Conservation (phyloP, 306 rosid species). For the Oxytropis ochrocephala region DNA sequence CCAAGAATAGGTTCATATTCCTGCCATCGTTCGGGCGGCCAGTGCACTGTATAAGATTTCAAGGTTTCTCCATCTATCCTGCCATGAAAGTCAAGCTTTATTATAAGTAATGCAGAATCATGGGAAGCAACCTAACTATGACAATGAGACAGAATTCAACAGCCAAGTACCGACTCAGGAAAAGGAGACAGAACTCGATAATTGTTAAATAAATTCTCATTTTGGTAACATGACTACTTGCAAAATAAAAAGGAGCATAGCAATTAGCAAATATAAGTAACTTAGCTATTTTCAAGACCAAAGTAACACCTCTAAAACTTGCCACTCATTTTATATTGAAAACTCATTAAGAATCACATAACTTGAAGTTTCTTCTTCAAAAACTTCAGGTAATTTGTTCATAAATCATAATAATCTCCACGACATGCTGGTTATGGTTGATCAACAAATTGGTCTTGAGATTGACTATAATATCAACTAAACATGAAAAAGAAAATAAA, state of each 20-base stretch:
- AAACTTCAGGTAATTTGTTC: neutral
- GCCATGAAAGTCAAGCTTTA: slow-evolving; percentile 24
- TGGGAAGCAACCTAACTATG: neutral
- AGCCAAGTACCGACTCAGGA: neutral
- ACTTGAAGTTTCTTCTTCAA: neutral
- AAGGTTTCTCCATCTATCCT: slow-evolving; percentile 88
- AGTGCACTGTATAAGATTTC: slow-evolving; percentile 47
- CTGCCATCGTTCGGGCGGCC: slow-evolving; percentile 87
- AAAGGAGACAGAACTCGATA: neutral
- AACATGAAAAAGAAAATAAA: neutral
- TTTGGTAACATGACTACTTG: neutral
- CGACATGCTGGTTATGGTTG: neutral
- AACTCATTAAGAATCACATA: neutral
- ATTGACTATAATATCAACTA: neutral
- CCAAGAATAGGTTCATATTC: slow-evolving; percentile 88
- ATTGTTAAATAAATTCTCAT: neutral
- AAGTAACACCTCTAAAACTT: neutral
- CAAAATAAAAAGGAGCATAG: neutral
- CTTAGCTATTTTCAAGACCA: neutral
- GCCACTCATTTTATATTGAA: neutral
- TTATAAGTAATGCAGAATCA: slow-evolving; percentile 14
- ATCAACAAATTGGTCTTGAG: neutral
- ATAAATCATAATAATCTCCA: neutral
- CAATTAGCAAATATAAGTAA: neutral
- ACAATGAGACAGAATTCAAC: neutral